Percentiles rank a stretch among this genome's conserved stretches.
These are phyloP conservation scores for Vachellia collinsii DNA, from an alignment of 306 rosid genomes.

Conservation along the genomic window DNA sequence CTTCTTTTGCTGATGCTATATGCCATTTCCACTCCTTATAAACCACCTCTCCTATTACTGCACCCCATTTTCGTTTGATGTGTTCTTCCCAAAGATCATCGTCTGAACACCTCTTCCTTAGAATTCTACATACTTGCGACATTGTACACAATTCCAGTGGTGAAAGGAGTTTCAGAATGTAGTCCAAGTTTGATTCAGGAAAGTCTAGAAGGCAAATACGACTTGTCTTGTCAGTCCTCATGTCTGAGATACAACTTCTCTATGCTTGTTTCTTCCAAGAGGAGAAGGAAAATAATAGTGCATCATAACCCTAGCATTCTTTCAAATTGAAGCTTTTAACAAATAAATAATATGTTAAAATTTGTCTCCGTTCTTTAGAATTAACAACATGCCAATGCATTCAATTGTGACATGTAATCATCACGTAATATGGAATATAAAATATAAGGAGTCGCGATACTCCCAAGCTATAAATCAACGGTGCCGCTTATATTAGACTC, in stretches of 20 bases:
- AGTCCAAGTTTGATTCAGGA: conserved; percentile 62
- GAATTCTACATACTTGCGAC: conserved; percentile 54
- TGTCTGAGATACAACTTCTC: conserved; percentile 23
- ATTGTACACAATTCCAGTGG: conserved; percentile 57
- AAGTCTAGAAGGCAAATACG: conserved; percentile 57
- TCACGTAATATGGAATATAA: neutral
- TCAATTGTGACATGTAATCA: neutral
- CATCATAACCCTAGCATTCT: neutral
- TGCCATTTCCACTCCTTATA: conserved; percentile 59
- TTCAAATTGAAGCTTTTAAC: neutral
- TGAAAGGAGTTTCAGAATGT: conserved; percentile 63
- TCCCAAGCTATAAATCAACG: neutral
- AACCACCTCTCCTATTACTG: conserved; percentile 57
- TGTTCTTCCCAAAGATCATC: conserved; percentile 67
- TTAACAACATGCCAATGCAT: neutral
- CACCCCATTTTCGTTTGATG: conserved; percentile 55
- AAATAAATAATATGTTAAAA: neutral
- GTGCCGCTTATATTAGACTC: neutral
- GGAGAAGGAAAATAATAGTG: neutral
- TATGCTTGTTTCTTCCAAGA: neutral
- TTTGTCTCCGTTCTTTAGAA: neutral
- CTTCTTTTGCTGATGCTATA: conserved; percentile 39
- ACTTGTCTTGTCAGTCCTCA: conserved; percentile 37
- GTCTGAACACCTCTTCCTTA: conserved; percentile 58
- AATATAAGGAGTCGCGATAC: neutral